These are phyloP conservation scores for Glaciozyma martinii DNA, from an alignment of 768 basidiomycete genomes.

Conservation along the genomic window DNA sequence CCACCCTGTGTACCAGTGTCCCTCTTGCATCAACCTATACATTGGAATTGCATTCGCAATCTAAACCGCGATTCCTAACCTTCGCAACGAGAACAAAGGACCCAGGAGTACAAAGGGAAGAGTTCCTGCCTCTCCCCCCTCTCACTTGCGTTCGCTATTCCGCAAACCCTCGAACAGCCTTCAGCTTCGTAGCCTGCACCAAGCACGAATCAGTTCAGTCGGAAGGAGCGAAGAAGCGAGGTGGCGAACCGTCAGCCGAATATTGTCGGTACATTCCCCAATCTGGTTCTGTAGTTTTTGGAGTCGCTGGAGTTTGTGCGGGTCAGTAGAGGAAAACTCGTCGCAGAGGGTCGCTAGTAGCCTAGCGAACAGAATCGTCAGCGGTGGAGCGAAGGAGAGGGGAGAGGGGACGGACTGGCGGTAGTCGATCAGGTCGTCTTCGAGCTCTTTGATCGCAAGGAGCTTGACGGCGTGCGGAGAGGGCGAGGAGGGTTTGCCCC, in stretches of 20 bases:
- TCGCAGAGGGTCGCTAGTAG: not conserved
- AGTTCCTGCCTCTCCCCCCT: not conserved
- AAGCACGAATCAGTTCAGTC: not conserved
- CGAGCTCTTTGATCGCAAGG: constrained; percentile 3
- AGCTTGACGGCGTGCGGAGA: constrained; percentile 1
- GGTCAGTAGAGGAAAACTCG: not conserved
- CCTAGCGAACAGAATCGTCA: not conserved
- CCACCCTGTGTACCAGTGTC: no score
- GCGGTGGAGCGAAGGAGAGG: not conserved
- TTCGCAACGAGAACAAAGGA: no score
- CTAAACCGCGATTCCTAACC: not conserved
- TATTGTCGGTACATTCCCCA: not conserved
- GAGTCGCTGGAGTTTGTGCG: not conserved
- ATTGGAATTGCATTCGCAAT: not conserved
- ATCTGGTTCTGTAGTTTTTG: not conserved
- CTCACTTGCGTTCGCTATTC: not conserved
- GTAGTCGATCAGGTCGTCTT: not conserved
- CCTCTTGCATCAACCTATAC: not conserved
- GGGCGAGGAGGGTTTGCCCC: not conserved
- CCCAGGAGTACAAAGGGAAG: not conserved
- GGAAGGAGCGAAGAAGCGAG: not conserved
- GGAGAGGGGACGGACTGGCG: not conserved
- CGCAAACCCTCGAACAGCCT: not conserved
- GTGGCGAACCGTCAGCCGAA: not conserved
- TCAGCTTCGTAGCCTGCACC: not conserved